phyloP scores from a whole-genome alignment of 352 stramenopile species.

The Pythium rishiriense region DNA sequence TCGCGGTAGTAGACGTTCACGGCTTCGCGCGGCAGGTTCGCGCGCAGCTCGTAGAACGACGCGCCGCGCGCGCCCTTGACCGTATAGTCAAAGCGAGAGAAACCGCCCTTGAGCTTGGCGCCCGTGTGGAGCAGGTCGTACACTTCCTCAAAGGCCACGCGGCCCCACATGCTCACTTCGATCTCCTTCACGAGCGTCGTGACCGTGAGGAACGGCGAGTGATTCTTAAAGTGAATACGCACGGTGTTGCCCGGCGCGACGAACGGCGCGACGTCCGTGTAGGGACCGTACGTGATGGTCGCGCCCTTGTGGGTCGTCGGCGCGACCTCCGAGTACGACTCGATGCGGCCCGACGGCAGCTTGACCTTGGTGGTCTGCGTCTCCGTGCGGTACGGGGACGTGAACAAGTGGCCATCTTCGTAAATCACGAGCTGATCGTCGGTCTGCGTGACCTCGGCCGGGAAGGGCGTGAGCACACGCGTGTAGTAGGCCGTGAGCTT shows the following conservation, averaged over 20 bases:
- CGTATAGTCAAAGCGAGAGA: slow-evolving; percentile 87
- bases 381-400: slow-evolving; percentile 74
- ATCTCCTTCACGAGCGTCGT: slow-evolving; percentile 84
- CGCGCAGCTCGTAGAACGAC: slow-evolving; percentile 78
- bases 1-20: slow-evolving; percentile 91
- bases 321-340: slow-evolving; percentile 61
- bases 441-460: slow-evolving; percentile 69
- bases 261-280: slow-evolving; percentile 57
- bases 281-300: slow-evolving; percentile 78
- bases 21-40: slow-evolving; percentile 68
- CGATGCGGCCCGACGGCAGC: slow-evolving; percentile 68
- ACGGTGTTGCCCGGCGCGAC: slow-evolving; percentile 36
- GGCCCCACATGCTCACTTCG: slow-evolving; percentile 90
- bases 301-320: slow-evolving; percentile 75
- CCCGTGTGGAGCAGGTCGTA: slow-evolving; percentile 87
- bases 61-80: slow-evolving; percentile 57
- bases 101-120: slow-evolving; percentile 81
- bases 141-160: slow-evolving; percentile 86
- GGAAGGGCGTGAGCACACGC: slow-evolving; percentile 77
- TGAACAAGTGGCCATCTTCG: slow-evolving; percentile 59
- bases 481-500: slow-evolving; percentile 84
- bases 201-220: slow-evolving; percentile 85
- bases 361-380: slow-evolving; percentile 88
- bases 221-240: slow-evolving; percentile 85
- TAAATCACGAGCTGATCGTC: slow-evolving; percentile 88